Base-by-base conservation (phyloP, 2,329 filamentous ascomycete species). In the Botryotinia globosa region DNA sequence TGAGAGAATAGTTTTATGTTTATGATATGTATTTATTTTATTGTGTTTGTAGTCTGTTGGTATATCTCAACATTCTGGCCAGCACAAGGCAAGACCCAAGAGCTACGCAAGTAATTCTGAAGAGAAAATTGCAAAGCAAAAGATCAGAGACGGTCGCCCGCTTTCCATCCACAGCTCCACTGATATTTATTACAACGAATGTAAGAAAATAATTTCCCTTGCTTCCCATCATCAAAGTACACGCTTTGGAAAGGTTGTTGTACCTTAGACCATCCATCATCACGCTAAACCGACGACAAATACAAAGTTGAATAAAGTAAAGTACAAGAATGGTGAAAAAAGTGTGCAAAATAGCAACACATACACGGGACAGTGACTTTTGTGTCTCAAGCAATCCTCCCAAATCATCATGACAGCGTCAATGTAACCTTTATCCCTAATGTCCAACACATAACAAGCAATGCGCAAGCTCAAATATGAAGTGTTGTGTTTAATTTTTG, bases 241-340 rank as follows among this genome's bases (percentile, higher is more conserved):
- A 78, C 75, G 75, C 74, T 58, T 72, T n/a, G 64, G 59, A 67
- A 67, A 59, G 32, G 42, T 72, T 72, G 64, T 75, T 71, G 73
- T 72, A 68, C 73, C 74, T 66, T 29, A 74, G 56, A 54, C 70
- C 51, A 65, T 74, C 78, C 75, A 73, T 81, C 80, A 80, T 81
- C 77, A 80, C 80, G 79, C 80, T 81, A 81, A 80, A 76, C 76
- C 66, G 74, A 77, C 75, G 78, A 74, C 74, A 77, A 77, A 78
- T 75, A 73, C 54, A 72, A 73, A 68, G 59, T 59, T 71, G 51
- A 71, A 75, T 78, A 76, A 69, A 71, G 75, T 77, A 79, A 76
- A 80, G 80, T 79, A 81, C 58, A 71, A 76, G 80, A 80, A 75
- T 71, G 73, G 79, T 80, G 74, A 45, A 68, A 72, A 77, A 73